Evolutionary conservation across 2,329 filamentous ascomycete species (phyloP).

Genomic region (Alternaria postmessia): DNA sequence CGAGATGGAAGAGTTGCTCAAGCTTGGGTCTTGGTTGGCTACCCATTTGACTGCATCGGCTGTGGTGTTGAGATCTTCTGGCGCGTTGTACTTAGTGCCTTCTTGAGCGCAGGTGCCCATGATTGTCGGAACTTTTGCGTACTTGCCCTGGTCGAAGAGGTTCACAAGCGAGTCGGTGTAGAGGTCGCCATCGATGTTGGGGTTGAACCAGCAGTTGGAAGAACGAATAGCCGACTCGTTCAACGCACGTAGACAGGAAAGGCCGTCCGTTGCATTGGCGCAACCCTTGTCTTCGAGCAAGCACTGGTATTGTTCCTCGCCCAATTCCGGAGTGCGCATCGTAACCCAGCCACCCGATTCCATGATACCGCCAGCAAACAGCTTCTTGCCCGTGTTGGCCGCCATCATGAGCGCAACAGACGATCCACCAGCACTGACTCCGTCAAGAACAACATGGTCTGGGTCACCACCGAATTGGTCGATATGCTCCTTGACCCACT

Average conservation of each 20-base stretch:
- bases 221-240: conserved; percentile 55
- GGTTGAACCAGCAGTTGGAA: conserved; percentile 55
- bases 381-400: conserved; percentile 52
- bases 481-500: conserved; percentile 76
- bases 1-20: conserved; percentile 61
- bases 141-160: conserved; percentile 59
- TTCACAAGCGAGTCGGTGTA: conserved; percentile 59
- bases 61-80: conserved; percentile 57
- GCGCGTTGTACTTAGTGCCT: conserved; percentile 67
- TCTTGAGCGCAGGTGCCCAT: conserved; percentile 68
- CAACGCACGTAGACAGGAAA: conserved; percentile 60
- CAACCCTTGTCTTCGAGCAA: conserved; percentile 61
- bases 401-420: conserved; percentile 33
- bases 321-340: conserved; percentile 58
- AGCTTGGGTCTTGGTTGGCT: conserved; percentile 64
- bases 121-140: conserved; percentile 63
- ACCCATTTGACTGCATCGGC: conserved; percentile 64
- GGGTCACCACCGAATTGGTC: conserved; percentile 73
- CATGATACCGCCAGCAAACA: conserved; percentile 63
- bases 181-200: conserved; percentile 61
- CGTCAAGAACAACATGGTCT: conserved; percentile 71
- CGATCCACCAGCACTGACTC: conserved; percentile 71
- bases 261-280: conserved; percentile 45
- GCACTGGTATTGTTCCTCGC: conserved; percentile 62
- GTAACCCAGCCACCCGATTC: conserved; percentile 63